Conservation (phyloP, 345 rosid genomes). For the Euphorbia tirucalli region DNA sequence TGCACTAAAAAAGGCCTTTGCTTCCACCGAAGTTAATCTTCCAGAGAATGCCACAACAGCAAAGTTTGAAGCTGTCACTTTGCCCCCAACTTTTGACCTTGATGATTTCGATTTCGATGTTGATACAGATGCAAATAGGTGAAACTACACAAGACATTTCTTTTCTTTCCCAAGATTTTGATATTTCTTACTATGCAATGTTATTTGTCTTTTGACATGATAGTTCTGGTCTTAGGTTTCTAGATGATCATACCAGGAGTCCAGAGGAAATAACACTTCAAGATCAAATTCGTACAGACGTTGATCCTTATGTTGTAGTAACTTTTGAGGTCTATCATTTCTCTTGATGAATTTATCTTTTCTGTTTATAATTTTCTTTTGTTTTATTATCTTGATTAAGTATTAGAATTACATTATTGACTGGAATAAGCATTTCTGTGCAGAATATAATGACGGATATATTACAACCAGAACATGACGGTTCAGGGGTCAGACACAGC, state of each 20-base stretch:
- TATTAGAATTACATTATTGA: slow-evolving; percentile 9
- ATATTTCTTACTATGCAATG: neutral
- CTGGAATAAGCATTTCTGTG: slow-evolving; percentile 5
- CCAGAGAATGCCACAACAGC: slow-evolving; percentile 75
- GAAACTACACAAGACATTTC: neutral
- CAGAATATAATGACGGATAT: slow-evolving; percentile 43
- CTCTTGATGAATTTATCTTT: neutral
- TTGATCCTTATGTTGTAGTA: slow-evolving; percentile 62
- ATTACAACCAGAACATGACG: slow-evolving; percentile 18
- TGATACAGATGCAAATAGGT: slow-evolving; percentile 39
- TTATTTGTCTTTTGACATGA: slow-evolving; percentile 4
- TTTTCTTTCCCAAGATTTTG: neutral
- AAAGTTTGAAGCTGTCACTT: slow-evolving; percentile 56
- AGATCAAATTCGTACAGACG: slow-evolving; percentile 69
- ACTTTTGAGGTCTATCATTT: slow-evolving; percentile 54
- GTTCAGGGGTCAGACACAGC: slow-evolving; percentile 19
- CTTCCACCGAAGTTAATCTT: slow-evolving; percentile 50
- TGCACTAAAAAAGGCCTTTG: slow-evolving; percentile 57
- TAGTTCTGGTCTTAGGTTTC: slow-evolving; percentile 30
- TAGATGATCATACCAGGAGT: slow-evolving; percentile 50
- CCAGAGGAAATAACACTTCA: slow-evolving; percentile 72
- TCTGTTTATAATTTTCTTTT: neutral
- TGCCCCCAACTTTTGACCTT: slow-evolving; percentile 62
- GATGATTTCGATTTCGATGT: slow-evolving; percentile 61
- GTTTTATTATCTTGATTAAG: neutral